Evolutionary conservation across 495 filamentous ascomycete genomes (phyloP).

Genomic region (Xylaria venustula): DNA sequence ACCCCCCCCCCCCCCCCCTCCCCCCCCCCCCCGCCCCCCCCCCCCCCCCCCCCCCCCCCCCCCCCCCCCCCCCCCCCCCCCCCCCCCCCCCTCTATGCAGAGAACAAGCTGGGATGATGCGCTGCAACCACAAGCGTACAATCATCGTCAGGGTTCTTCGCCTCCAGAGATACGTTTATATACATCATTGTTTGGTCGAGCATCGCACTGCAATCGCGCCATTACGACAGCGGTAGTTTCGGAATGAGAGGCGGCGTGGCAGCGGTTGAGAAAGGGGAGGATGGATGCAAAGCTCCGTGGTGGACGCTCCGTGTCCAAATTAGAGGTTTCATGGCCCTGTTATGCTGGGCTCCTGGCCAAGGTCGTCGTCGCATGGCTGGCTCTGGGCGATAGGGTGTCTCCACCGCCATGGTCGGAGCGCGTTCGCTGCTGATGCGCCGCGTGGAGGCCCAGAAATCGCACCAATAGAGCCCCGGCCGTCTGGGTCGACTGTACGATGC

Average conservation of each 20-base stretch:
- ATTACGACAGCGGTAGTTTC: background rate
- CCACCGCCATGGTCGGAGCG: conserved; percentile 6
- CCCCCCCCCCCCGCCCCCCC: no score
- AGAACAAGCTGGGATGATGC: background rate
- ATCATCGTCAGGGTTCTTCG: no score
- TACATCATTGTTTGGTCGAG: no score
- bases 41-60: no score
- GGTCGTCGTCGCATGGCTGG: background rate
- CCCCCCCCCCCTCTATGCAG: no score
- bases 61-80: no score
- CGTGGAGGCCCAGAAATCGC: conserved; percentile 4
- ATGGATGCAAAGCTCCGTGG: conserved; percentile 1
- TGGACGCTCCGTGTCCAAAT: conserved; percentile 14
- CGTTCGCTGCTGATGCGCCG: background rate
- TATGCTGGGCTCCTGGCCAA: no score
- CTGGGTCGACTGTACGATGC: background rate
- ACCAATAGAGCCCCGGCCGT: conserved; percentile 1
- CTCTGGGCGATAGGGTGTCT: conserved; percentile 7
- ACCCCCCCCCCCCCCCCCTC: no score
- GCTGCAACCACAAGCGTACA: no score
- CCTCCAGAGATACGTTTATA: no score
- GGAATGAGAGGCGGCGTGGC: background rate
- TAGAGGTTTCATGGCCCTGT: conserved; percentile 1
- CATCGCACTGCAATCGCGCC: background rate
- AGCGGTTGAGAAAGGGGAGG: background rate